phyloP scores from a whole-genome alignment of 2,329 filamentous ascomycete genomes.

The Ceratocystiopsis sp. region DNA sequence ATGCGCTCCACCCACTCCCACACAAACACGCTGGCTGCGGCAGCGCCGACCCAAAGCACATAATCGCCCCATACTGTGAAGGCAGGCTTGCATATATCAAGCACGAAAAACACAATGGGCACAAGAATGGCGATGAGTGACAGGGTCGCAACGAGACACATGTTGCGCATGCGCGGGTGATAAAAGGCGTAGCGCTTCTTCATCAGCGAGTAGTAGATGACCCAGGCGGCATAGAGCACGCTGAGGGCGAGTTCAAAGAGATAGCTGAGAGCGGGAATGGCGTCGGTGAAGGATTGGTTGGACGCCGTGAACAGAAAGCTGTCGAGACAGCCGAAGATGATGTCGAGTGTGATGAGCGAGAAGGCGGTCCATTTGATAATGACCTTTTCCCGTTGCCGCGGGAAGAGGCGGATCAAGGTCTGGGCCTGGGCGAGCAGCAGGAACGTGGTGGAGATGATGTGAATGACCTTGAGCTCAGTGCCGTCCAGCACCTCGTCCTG shows the following conservation, averaged over 20 bases:
- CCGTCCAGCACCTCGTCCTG: constrained; percentile 69
- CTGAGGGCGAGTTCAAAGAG: constrained; percentile 78
- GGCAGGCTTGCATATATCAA: constrained; percentile 72
- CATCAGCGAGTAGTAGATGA: constrained; percentile 83
- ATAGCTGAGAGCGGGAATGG: constrained; percentile 80
- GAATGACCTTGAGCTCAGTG: constrained; percentile 72
- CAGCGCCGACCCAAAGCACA: constrained; percentile 88
- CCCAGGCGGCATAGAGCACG: constrained; percentile 80
- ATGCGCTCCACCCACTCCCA: constrained; percentile 98
- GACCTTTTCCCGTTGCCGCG: constrained; percentile 90
- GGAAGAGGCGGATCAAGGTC: constrained; percentile 87
- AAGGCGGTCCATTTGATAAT: constrained; percentile 99
- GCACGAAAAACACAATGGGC: constrained; percentile 81
- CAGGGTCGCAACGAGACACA: constrained; percentile 60
- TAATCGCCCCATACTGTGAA: constrained; percentile 91
- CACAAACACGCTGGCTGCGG: constrained; percentile 86
- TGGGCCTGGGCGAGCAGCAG: constrained; percentile 96
- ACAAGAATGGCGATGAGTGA: constrained; percentile 72
- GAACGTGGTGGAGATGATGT: constrained; percentile 89
- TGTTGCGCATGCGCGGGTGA: constrained; percentile 79
- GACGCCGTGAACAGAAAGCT: constrained; percentile 49
- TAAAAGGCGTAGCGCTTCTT: constrained; percentile 86
- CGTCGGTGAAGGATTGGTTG: constrained; percentile 60
- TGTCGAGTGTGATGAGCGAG: constrained; percentile 76
- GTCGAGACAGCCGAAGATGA: constrained; percentile 81